phyloP scores from a whole-genome alignment of 768 basidiomycete species.

The Amanita fuliginea region DNA sequence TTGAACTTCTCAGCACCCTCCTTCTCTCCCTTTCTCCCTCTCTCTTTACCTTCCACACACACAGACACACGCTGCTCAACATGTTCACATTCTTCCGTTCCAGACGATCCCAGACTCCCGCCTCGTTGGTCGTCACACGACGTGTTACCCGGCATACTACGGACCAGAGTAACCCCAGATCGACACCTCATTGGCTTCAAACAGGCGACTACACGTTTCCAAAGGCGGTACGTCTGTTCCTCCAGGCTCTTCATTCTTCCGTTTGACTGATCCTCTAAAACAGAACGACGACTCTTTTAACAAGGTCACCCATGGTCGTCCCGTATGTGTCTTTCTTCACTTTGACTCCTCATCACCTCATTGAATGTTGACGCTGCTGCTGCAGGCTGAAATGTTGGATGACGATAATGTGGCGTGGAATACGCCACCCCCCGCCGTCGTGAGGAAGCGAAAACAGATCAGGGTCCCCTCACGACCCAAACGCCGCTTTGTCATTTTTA shows the following conservation, averaged over 20 bases:
- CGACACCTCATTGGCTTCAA: not conserved
- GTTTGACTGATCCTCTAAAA: too few species aligned
- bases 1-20: too few species aligned
- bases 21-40: too few species aligned
- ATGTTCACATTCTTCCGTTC: not conserved
- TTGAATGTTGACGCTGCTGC: too few species aligned
- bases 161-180: not conserved
- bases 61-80: not conserved
- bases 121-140: not conserved
- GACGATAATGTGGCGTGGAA: not conserved
- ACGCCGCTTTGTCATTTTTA: too few species aligned
- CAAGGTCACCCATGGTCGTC: not conserved
- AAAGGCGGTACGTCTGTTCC: not conserved
- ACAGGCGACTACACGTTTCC: not conserved
- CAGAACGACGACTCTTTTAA: not conserved
- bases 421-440: not conserved
- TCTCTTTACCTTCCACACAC: too few species aligned
- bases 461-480: too few species aligned
- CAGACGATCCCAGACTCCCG: not conserved
- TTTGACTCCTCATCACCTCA: too few species aligned
- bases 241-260: too few species aligned
- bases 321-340: not conserved
- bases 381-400: not conserved
- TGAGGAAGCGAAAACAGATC: not conserved
- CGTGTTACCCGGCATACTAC: not conserved